Evolutionary conservation across 352 stramenopile genomes (phyloP), one percentile per base, ranked within the genome.

Genomic region (Pythium plurisporium): DNA sequence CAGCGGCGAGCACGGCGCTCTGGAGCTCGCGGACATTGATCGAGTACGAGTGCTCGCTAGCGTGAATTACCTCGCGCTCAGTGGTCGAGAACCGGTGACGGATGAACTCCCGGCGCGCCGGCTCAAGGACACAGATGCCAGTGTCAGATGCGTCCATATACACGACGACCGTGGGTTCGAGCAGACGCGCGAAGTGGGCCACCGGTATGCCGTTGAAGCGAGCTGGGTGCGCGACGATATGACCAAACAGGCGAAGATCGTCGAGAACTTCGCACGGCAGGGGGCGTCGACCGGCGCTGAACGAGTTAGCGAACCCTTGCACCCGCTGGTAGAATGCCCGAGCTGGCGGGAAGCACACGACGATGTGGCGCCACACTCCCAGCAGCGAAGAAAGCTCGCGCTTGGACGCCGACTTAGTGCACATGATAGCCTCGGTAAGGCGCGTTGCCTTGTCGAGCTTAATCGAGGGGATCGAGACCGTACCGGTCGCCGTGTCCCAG

Each of bases 381-480:
- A 53, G 45, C 4, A 53, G 15, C 27, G 26, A 41, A 10, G 9
- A 23, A 9, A 50, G 43, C 10, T 33, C 26, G 40, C 19, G 40
- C 23, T 47, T 47, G 6, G 40, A 15, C 12, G 23, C 19, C 36
- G 36, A 19, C 5, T 5, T 19, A 17, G 7, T 19, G 15, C 7
- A 9, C 5, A 42, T 7, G 36, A 42, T 42, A n/a, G 7, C 36
- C 7, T 42, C 36, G 8, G 15, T 42, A 7, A 9, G 7, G 7
- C 36, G 15, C 7, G 15, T 46, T 15, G 52, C 59, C 25, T 62
- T 61, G 1, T 23, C 19, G 17, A 67, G 25, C 23, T 67, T 67
- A 3, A 25, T 33, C 17, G n/a, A 5, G 1, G 44, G 36, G 26
- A 62, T 62, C 5, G 52, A 62, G 2, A 62, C 52, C 3, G 27